Base-by-base conservation (phyloP, 1,139 yeast species). In the Pichia sp. region DNA sequence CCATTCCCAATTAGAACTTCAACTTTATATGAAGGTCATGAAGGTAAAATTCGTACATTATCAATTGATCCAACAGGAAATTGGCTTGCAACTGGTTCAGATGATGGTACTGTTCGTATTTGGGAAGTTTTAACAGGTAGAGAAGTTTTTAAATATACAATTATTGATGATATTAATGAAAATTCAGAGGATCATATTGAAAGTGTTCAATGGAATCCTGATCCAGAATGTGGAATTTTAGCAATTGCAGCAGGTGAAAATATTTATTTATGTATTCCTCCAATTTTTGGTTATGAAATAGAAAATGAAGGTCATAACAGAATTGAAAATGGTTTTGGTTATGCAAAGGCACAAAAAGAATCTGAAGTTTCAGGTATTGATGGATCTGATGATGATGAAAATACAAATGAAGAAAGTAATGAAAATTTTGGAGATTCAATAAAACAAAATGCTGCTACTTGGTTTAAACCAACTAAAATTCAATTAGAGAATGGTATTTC, bases 121-220 rank as follows among this genome's bases (percentile, higher is more conserved):
- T 92, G 98, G 98, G 99, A 94, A 70, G 81, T 89, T 18, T 73
- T 89, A 52, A 88, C 97, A 5, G 99, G 98, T 44, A 81, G 98
- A 69, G 95, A 90, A 71, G 86, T 92, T 45, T 87, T 79, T 76
- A 76, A 80, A 54, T 73, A 80, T 30, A 72, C 73, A 49, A 68
- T 86, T 29, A 69, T 81, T 39, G 75, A 73, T 37, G 69, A 64
- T 48, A 72, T 71, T 40, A 78, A 76, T 51, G 78, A 80, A 56
- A 58, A 62, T 44, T 53, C 60, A 11, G 90, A 82, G 50, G 97
- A 89, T 65, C 83, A 84, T 56, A 80, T 92, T 51, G 96, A 89
- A 60, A 72, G 81, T 44, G 71, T 92, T 43, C 87, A 84, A 59
- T 92, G 99, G 99, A 87, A 88, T 62, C 98, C 99, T 28, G 86